Evolutionary conservation across 441 rosid species (phyloP), one percentile per base, ranked within the genome.

Genomic region (Geranium incanum): DNA sequence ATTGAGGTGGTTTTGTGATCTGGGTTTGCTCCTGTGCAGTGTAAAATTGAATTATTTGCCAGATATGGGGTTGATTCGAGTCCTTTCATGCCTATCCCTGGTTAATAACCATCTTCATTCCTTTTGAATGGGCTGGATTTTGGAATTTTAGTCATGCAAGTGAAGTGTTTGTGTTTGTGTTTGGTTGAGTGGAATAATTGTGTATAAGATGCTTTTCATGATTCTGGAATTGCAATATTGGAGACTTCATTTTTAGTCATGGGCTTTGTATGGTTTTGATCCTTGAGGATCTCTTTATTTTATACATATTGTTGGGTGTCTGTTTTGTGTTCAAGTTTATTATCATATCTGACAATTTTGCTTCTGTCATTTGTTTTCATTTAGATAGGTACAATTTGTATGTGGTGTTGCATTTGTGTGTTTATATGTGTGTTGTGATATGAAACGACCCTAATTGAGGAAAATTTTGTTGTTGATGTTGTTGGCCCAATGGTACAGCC

Each of bases 1-100:
- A 62, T 65, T 72, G 59, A 9, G 28, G 33, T 9, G 9, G 68
- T 68, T 69, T 72, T 67, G 21, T 73, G 79, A 82, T 78, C 79
- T 78, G 84, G 75, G 76, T 74, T 45, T 72, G 71, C 36, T 67
- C 57, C 3, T 0, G 70, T 75, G 71, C 63, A 13, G 69, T 66
- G 71, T 67, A 37, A 23, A 75, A 52, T 52, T 62, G 21, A n/a
- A 67, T 28, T 66, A 45, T 73, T 68, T 69, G 67, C 65, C n/a
- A 23, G 16, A 38, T 68, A 48, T 62, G 36, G 28, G 36, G 5
- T 76, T 72, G 73, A 72, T 73, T 68, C 23, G 5, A 37, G 36
- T 59, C 39, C 2, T 43, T 37, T 41, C 12, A 69, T 70, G 21
- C 74, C 65, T 70, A 71, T 80, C 76, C 65, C 64, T 68, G 18